Conservation (phyloP, 192 early-diverging fungal species). For the Podila horticola region DNA sequence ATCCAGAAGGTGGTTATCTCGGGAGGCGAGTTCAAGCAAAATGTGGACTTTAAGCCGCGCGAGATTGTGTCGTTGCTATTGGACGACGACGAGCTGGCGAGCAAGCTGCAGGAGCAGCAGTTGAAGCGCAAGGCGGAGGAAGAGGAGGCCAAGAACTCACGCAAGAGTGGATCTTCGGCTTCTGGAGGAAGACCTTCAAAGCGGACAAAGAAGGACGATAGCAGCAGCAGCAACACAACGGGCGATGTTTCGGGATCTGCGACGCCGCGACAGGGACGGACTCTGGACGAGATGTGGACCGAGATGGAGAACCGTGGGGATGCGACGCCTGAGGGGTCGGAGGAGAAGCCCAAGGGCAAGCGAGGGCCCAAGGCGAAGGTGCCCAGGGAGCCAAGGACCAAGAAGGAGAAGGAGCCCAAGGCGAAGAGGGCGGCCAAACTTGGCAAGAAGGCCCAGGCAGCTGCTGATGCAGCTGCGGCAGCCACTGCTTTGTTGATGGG, state of each 20-base stretch:
- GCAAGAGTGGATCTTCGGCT: conserved; percentile 11
- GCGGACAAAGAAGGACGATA: conserved; percentile 24
- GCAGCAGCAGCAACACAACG: conserved; percentile 8
- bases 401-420: background rate
- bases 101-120: conserved; percentile 63
- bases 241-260: conserved; percentile 12
- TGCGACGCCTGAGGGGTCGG: background rate
- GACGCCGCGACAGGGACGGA: conserved; percentile 17
- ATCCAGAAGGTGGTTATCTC: conserved; percentile 95
- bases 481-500: background rate
- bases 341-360: background rate
- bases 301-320: conserved; percentile 14
- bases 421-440: background rate
- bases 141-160: conserved; percentile 51
- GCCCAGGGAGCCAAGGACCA: background rate
- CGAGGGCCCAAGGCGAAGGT: background rate
- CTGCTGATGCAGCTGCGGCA: background rate
- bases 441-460: background rate
- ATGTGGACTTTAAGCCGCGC: conserved; percentile 86
- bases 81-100: conserved; percentile 76
- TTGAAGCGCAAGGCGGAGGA: conserved; percentile 66
- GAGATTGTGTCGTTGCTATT: conserved; percentile 89
- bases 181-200: conserved; percentile 11
- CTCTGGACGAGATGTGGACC: conserved; percentile 46
- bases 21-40: conserved; percentile 84